Evolutionary conservation across 2,329 filamentous ascomycete genomes (phyloP), one percentile per base, ranked within the genome.

Genomic region (Reticulascus tulasneorum): DNA sequence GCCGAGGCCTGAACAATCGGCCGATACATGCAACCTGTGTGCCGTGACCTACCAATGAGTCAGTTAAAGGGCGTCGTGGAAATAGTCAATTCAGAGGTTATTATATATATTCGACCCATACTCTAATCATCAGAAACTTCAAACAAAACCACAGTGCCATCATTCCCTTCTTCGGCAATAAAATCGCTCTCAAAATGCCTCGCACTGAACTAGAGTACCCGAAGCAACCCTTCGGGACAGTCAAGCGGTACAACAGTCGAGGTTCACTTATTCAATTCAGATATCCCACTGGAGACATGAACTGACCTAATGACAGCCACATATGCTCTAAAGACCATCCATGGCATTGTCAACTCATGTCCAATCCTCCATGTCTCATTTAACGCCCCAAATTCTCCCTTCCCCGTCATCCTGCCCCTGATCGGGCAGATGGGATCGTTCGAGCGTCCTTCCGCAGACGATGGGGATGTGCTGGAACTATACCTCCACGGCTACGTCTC

Each of bases 401-500:
- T 90, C 53, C 86, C 87, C 4, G 76, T 79, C 33, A 81, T 83
- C 35, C 71, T 94, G 3, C 88, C 88, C 43, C 91, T 94, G 86
- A 86, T 94, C 51, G 86, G 86, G 33, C 80, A 86, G 50, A 84
- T 93, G 73, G 85, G 79, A 10, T 85, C 80, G 17, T 93, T 82
- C 55, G 69, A 69, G 8, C 63, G 67, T 0, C 82, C 82, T 6
- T 80, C 74, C 35, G 70, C 77, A 12, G 68, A 71, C 34, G 58
- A 75, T 13, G 69, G 74, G 33, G 80, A 88, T 46, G 78, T 82
- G 0, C 68, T 88, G 6, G 82, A 89, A 39, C 73, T 84, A 44
- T 94, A 94, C 58, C 73, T 94, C 7, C 88, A 94, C 60, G 87
- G 87, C 53, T 94, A 91, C 59, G 82, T 91, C 48, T 86, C 80